Conservation (phyloP, 106 monocot species). For the Dioscorea zingiberensis region DNA sequence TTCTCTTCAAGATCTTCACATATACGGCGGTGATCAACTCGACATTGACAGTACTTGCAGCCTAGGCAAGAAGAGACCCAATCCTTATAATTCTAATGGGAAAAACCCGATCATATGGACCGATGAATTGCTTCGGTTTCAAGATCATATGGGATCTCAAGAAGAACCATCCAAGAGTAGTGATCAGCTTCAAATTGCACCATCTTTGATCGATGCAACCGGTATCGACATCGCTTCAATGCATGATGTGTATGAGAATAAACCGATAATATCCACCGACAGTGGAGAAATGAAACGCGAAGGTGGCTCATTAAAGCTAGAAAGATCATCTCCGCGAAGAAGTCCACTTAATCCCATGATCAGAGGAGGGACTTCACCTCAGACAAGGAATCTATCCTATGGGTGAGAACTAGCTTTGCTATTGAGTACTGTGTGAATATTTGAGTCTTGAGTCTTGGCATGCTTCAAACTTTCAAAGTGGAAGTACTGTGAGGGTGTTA, state of each 20-base stretch:
- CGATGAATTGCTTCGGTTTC: slow-evolving; percentile 24
- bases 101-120: slow-evolving; percentile 61
- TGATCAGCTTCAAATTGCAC: slow-evolving; percentile 31
- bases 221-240: slow-evolving; percentile 24
- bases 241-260: slow-evolving; percentile 16
- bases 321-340: slow-evolving; percentile 14
- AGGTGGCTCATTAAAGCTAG: slow-evolving; percentile 7
- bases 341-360: slow-evolving; percentile 15
- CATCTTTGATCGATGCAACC: slow-evolving; percentile 21
- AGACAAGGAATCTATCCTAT: slow-evolving; percentile 35
- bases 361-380: slow-evolving; percentile 10
- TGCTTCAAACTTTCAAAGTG: neutral
- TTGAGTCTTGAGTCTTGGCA: neutral
- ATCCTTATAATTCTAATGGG: slow-evolving; percentile 20
- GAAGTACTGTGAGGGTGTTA: no score
- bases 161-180: slow-evolving; percentile 10
- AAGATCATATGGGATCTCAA: slow-evolving; percentile 15
- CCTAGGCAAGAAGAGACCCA: slow-evolving; percentile 40
- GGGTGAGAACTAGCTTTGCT: slow-evolving; percentile 9
- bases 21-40: slow-evolving; percentile 38
- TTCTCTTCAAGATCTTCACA: slow-evolving; percentile 79
- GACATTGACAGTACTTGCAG: slow-evolving; percentile 13
- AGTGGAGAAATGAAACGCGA: slow-evolving; percentile 9
- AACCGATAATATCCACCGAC: slow-evolving; percentile 13
- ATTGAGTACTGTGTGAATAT: slow-evolving; percentile 8